Conservation (phyloP, 805 yeast species). For the Grigorovia yakushimaensis region DNA sequence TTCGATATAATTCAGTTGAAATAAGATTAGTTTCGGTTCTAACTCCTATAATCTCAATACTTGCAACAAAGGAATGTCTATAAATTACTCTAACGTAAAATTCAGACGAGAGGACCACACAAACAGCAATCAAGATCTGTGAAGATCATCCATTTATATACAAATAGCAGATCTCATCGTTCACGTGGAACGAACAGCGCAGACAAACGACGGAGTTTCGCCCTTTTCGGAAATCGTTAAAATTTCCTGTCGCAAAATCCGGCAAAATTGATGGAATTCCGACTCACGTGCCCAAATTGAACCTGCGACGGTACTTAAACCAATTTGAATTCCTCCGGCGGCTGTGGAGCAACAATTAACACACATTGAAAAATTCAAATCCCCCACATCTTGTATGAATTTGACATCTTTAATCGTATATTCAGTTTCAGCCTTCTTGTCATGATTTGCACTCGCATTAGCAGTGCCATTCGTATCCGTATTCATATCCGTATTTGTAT, state of each 20-base stretch:
- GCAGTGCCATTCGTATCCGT: no score
- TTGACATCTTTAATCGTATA: conserved; percentile 11
- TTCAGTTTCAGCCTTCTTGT: background rate
- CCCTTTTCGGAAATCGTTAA: background rate
- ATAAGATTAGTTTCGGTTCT: no score
- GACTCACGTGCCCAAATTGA: conserved; percentile 2
- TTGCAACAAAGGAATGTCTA: no score
- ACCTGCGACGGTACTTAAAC: conserved; percentile 12
- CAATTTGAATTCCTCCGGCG: conserved; percentile 16
- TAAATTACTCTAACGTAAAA: no score
- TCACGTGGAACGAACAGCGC: background rate
- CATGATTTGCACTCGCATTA: background rate
- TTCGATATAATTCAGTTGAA: no score
- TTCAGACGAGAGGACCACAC: no score
- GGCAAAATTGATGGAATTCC: background rate
- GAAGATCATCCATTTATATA: background rate
- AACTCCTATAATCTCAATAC: no score
- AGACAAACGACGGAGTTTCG: background rate
- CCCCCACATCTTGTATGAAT: conserved; percentile 19
- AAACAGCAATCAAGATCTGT: no score
- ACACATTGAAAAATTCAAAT: conserved; percentile 14
- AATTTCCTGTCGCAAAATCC: background rate
- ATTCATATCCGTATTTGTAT: no score
- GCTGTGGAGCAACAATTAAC: conserved; percentile 15
- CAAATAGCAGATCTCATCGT: background rate